These are phyloP conservation scores for Sapria himalayana DNA, from an alignment of 345 rosid genomes.

Conservation along the genomic window DNA sequence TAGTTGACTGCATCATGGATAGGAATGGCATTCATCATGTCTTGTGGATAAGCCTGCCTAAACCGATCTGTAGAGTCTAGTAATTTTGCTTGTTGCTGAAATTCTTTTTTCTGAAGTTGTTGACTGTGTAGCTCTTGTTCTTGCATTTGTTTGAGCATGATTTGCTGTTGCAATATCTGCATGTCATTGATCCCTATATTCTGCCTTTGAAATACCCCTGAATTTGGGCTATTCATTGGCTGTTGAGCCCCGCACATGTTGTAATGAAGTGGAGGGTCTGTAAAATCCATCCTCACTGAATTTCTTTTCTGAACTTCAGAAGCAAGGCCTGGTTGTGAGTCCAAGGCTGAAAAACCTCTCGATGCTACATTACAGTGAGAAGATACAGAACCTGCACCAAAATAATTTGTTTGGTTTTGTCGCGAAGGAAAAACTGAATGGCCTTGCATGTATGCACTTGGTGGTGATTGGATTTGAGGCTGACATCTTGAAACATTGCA, in stretches of 20 bases:
- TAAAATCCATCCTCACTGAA: slow-evolving; percentile 24
- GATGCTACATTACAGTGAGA: slow-evolving; percentile 25
- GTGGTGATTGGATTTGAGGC: slow-evolving; percentile 30
- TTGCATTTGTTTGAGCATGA: slow-evolving; percentile 53
- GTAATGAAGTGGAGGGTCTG: slow-evolving; percentile 47
- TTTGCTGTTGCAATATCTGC: slow-evolving; percentile 62
- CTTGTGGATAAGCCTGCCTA: slow-evolving; percentile 20
- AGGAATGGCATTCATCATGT: slow-evolving; percentile 43
- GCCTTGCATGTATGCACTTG: slow-evolving; percentile 54
- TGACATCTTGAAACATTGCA: slow-evolving; percentile 35
- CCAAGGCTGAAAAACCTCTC: slow-evolving; percentile 27
- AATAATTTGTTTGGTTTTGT: slow-evolving; percentile 36
- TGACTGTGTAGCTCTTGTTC: slow-evolving; percentile 69
- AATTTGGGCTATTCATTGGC: slow-evolving; percentile 36
- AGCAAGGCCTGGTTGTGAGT: slow-evolving; percentile 24
- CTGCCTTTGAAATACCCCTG: slow-evolving; percentile 51
- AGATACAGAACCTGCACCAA: slow-evolving; percentile 43
- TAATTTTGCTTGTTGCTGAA: slow-evolving; percentile 36
- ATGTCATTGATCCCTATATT: slow-evolving; percentile 45
- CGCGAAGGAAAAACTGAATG: slow-evolving; percentile 23
- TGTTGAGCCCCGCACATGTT: slow-evolving; percentile 53
- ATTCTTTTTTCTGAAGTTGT: slow-evolving; percentile 35
- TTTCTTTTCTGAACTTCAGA: slow-evolving; percentile 26
- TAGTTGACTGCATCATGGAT: slow-evolving; percentile 35
- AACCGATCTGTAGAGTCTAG: slow-evolving; percentile 24